These are phyloP conservation scores for Simplicillium aogashimaense DNA, from an alignment of 2,329 filamentous ascomycete genomes.

Conservation along the genomic window DNA sequence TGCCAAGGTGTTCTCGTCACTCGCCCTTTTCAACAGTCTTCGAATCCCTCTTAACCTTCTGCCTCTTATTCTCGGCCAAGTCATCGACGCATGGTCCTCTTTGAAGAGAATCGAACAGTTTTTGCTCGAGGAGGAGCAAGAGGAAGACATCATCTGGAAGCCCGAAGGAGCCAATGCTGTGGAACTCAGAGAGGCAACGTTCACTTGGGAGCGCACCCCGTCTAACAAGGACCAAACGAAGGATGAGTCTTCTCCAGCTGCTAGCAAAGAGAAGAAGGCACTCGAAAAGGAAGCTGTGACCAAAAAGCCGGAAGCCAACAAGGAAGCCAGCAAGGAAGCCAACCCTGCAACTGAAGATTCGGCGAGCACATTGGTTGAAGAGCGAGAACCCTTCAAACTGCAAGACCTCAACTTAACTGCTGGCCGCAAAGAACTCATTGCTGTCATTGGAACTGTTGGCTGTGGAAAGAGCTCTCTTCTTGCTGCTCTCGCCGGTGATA, in stretches of 20 bases:
- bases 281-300: constrained; percentile 23
- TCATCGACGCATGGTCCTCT: constrained; percentile 82
- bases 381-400: constrained; percentile 62
- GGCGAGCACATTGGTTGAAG: constrained; percentile 46
- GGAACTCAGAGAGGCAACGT: constrained; percentile 61
- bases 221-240: constrained; percentile 30
- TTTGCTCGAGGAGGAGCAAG: constrained; percentile 72
- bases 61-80: constrained; percentile 78
- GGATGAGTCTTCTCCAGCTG: constrained; percentile 26
- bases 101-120: constrained; percentile 82
- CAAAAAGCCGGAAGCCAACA: constrained; percentile 9
- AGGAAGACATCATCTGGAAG: constrained; percentile 54
- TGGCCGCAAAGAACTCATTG: constrained; percentile 67
- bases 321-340: constrained; percentile 7
- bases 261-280: constrained; percentile 34
- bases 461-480: constrained; percentile 87
- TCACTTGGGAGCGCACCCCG: constrained; percentile 71
- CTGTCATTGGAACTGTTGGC: constrained; percentile 81
- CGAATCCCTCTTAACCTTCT: constrained; percentile 84
- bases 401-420: constrained; percentile 57
- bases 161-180: constrained; percentile 57
- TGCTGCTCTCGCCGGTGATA: constrained; percentile 83
- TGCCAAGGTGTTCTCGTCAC: constrained; percentile 79
- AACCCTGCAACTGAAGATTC: constrained; percentile 33
- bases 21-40: constrained; percentile 87